These are phyloP conservation scores for Fusarium sp. DNA, from an alignment of 2,329 filamentous ascomycete species.

Conservation along the genomic window DNA sequence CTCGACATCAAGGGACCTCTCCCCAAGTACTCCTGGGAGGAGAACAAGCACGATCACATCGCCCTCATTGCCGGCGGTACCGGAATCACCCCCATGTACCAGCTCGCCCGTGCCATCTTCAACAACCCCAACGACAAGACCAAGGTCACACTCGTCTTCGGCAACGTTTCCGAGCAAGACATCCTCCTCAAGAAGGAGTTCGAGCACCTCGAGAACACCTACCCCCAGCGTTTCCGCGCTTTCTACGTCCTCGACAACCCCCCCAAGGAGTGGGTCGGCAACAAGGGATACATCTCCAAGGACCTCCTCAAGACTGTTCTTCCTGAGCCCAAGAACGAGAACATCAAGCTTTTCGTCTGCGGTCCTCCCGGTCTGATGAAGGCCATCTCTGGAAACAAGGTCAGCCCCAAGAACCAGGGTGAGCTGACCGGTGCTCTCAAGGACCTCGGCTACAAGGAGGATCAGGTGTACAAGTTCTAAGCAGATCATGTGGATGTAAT, in stretches of 20 bases:
- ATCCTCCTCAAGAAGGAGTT: slow-evolving; percentile 92
- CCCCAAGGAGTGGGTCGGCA: slow-evolving; percentile 82
- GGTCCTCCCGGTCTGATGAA: slow-evolving; percentile 95
- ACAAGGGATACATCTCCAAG: slow-evolving; percentile 86
- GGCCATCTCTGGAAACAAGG: slow-evolving; percentile 89
- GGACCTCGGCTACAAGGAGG: slow-evolving; percentile 76
- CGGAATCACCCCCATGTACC: slow-evolving; percentile 98
- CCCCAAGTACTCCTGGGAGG: slow-evolving; percentile 89
- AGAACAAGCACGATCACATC: slow-evolving; percentile 95
- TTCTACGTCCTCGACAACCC: slow-evolving; percentile 93
- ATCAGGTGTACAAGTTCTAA: slow-evolving; percentile 97
- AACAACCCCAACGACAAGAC: slow-evolving; percentile 97
- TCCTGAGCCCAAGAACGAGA: slow-evolving; percentile 89
- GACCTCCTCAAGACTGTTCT: slow-evolving; percentile 95
- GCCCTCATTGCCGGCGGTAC: slow-evolving; percentile 93
- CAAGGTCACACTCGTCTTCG: slow-evolving; percentile 95
- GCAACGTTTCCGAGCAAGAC: slow-evolving; percentile 89
- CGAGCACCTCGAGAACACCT: slow-evolving; percentile 90
- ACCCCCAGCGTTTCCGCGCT: slow-evolving; percentile 92
- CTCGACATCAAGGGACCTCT: slow-evolving; percentile 96
- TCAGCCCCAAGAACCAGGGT: slow-evolving; percentile 92
- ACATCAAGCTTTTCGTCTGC: slow-evolving; percentile 97
- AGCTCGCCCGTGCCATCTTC: slow-evolving; percentile 92
- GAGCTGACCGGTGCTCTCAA: slow-evolving; percentile 85
- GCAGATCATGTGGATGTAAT: slow-evolving; percentile 12